phyloP scores from a whole-genome alignment of 805 yeast species.

The Candida insectalens region DNA sequence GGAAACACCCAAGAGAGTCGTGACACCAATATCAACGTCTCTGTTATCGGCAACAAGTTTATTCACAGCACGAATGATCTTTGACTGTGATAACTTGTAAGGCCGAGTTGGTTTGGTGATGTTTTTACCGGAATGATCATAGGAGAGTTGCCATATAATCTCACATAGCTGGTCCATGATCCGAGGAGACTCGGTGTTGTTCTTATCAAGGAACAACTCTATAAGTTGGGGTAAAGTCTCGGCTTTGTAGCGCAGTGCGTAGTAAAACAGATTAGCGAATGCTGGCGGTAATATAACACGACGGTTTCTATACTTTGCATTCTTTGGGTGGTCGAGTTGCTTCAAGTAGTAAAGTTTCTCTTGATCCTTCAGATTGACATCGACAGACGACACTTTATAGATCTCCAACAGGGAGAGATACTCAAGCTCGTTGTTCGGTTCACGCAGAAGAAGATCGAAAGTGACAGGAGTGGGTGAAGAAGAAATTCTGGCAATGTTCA shows the following conservation, averaged over 20 bases:
- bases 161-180: slow-evolving; percentile 18
- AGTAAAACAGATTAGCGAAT: slow-evolving; percentile 17
- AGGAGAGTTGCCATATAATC: slow-evolving; percentile 20
- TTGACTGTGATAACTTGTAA: slow-evolving; percentile 17
- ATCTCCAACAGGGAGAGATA: slow-evolving; percentile 16
- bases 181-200: slow-evolving; percentile 6
- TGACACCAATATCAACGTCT: slow-evolving; percentile 13
- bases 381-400: slow-evolving; percentile 12
- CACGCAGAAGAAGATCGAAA: slow-evolving; percentile 20
- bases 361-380: slow-evolving; percentile 17
- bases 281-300: slow-evolving; percentile 17
- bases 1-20: slow-evolving; percentile 22
- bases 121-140: slow-evolving; percentile 21
- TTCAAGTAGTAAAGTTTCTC: slow-evolving; percentile 17
- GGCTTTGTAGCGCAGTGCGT: slow-evolving; percentile 15
- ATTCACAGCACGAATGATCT: slow-evolving; percentile 15
- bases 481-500: slow-evolving; percentile 8
- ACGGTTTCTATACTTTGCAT: slow-evolving; percentile 4
- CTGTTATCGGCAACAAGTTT: slow-evolving; percentile 7
- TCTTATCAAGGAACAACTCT: slow-evolving; percentile 10
- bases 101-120: slow-evolving; percentile 12
- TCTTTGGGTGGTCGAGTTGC: slow-evolving; percentile 10
- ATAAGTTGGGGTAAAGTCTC: slow-evolving; percentile 13
- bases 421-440: slow-evolving; percentile 17
- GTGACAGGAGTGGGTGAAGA: slow-evolving; percentile 18